Percentiles rank a stretch among this genome's conserved stretches.
These are phyloP conservation scores for Medakamo hakoo DNA, from an alignment of 139 green algal genomes.

Conservation along the genomic window DNA sequence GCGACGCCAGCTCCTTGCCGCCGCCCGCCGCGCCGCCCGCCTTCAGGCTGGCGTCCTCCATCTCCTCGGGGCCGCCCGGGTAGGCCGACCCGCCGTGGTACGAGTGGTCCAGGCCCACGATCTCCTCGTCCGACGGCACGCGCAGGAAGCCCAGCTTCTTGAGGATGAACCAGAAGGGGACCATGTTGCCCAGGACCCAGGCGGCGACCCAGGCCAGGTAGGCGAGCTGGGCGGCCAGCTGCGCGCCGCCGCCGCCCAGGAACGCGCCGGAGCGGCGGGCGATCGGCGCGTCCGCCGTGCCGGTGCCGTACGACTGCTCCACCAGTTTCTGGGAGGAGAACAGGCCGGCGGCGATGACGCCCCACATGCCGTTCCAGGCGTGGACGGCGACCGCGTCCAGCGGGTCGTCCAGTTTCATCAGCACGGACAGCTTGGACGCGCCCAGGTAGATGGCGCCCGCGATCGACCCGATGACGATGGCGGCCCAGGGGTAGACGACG, in stretches of 20 bases:
- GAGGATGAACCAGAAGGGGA: slow-evolving; percentile 52
- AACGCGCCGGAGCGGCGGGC: slow-evolving; percentile 7
- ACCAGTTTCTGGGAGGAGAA: slow-evolving; percentile 34
- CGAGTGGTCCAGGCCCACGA: slow-evolving; percentile 42
- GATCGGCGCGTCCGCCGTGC: neutral
- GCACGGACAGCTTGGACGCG: slow-evolving; percentile 23
- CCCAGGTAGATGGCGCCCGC: slow-evolving; percentile 31
- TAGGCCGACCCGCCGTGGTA: slow-evolving; percentile 44
- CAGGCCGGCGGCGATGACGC: slow-evolving; percentile 30
- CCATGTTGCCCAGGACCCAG: slow-evolving; percentile 46
- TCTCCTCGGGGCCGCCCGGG: slow-evolving; percentile 4
- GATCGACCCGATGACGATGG: slow-evolving; percentile 53
- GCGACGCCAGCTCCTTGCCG: neutral
- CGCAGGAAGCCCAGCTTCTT: slow-evolving; percentile 44
- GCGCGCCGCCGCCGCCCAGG: slow-evolving; percentile 31
- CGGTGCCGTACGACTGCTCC: slow-evolving; percentile 17
- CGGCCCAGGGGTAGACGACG: slow-evolving; percentile 67
- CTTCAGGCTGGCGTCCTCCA: neutral
- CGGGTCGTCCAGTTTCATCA: slow-evolving; percentile 47
- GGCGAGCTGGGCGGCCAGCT: slow-evolving; percentile 40
- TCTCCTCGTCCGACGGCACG: slow-evolving; percentile 42
- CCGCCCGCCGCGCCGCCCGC: no score
- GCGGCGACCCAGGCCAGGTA: slow-evolving; percentile 32
- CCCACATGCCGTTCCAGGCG: slow-evolving; percentile 41
- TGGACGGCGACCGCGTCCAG: slow-evolving; percentile 67